Evolutionary conservation across 176 grass and related monocot species (phyloP).

Genomic region (Miscanthus lutarioriparius): DNA sequence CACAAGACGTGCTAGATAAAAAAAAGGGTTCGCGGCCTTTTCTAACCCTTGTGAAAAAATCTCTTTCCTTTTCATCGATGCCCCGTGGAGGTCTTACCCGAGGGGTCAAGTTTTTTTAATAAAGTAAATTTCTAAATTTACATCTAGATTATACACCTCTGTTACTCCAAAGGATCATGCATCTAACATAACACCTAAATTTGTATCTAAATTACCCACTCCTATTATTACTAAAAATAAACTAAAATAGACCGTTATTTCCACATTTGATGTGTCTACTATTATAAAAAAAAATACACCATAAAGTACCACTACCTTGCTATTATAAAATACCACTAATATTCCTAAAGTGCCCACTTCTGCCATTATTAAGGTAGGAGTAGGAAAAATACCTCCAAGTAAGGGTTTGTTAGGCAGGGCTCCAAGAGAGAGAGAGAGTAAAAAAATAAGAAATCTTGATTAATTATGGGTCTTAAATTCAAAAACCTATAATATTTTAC

Average conservation of each 20-base stretch:
- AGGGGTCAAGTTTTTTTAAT: no score
- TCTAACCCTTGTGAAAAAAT: background rate
- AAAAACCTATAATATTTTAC: no score
- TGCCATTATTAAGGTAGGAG: background rate
- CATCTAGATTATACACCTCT: background rate
- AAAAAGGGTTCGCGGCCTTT: background rate
- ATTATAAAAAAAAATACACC: background rate
- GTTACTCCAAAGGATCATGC: background rate
- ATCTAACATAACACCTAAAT: background rate
- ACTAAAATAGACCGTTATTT: background rate
- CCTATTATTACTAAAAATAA: background rate
- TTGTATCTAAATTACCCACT: background rate
- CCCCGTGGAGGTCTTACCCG: no score
- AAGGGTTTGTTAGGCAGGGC: no score
- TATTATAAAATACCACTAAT: background rate
- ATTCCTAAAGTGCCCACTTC: background rate
- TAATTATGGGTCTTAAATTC: no score
- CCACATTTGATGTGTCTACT: background rate
- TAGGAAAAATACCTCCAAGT: background rate
- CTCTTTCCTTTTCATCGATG: no score
- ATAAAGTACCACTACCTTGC: background rate
- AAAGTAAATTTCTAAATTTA: no score
- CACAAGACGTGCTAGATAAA: background rate
- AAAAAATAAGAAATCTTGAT: no score
- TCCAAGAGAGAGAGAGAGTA: background rate